A percentile compares a stretch with the other conserved stretches of the same genome.
Conservation (phyloP, 2,329 filamentous ascomycete genomes). For the Ceratocystis albifundus region DNA sequence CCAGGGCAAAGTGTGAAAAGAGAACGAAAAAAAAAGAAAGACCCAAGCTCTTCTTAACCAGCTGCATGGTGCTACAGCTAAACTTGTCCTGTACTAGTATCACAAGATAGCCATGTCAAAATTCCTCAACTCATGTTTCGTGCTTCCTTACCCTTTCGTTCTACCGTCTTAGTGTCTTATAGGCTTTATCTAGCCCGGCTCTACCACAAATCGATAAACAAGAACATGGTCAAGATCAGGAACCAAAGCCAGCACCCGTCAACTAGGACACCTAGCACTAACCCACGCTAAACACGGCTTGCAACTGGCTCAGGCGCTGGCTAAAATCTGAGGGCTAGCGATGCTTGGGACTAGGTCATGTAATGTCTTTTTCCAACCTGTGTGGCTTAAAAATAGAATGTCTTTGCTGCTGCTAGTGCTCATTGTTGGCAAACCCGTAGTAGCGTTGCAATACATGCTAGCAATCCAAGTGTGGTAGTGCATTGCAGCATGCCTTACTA, state of each 20-base stretch:
- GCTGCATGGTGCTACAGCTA: neutral
- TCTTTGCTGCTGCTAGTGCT: neutral
- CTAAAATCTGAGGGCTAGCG: neutral
- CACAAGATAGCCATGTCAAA: neutral
- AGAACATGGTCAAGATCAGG: neutral
- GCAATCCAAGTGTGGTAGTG: neutral
- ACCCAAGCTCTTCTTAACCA: neutral
- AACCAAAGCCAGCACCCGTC: neutral
- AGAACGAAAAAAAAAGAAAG: neutral
- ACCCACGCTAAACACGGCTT: conserved; percentile 2
- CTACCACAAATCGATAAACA: neutral
- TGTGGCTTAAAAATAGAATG: neutral
- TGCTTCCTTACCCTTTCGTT: neutral
- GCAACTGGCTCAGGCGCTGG: neutral
- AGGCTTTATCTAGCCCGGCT: neutral
- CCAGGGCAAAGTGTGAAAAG: neutral
- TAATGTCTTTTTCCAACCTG: neutral
- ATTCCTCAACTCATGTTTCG: conserved; percentile 4
- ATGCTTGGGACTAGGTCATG: neutral
- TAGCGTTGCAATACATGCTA: neutral
- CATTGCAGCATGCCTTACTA: neutral
- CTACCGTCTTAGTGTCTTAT: neutral
- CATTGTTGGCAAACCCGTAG: neutral
- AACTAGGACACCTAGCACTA: neutral
- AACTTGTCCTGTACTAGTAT: neutral